Conservation (phyloP, 148 eudicot species). For the Limonium bicolor region DNA sequence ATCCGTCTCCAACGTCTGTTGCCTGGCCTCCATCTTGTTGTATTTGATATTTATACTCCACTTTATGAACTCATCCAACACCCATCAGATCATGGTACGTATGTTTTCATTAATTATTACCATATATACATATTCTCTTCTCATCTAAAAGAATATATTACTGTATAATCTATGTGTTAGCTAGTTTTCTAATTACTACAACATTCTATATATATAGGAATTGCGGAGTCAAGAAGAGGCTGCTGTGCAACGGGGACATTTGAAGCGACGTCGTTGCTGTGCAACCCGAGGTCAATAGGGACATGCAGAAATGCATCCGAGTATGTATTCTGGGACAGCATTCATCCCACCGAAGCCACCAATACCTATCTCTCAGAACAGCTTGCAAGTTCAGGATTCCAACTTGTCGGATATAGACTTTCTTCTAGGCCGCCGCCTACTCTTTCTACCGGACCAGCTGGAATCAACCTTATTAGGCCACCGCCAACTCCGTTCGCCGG, state of each 20-base stretch:
- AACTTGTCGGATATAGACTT: conserved; percentile 48
- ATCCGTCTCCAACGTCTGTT: conserved; percentile 34
- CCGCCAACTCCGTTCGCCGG: too few species aligned
- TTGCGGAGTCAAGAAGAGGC: conserved; percentile 66
- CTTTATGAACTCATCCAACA: conserved; percentile 45
- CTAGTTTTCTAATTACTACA: too few species aligned
- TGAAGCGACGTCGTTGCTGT: conserved; percentile 69
- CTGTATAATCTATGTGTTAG: too few species aligned
- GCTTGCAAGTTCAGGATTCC: conserved; percentile 43
- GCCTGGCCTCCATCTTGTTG: conserved; percentile 51
- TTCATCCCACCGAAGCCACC: conserved; percentile 91
- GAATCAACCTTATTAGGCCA: too few species aligned
- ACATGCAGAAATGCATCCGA: conserved; percentile 76
- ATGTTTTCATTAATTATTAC: too few species aligned
- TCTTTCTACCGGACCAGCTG: too few species aligned
- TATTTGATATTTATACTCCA: conserved; percentile 76
- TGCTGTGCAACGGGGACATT: conserved; percentile 90
- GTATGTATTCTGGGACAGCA: conserved; percentile 95
- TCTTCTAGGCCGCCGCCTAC: too few species aligned
- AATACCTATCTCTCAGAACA: conserved; percentile 68
- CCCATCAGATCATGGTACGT: conserved; percentile 56
- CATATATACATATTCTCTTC: too few species aligned
- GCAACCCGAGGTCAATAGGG: conserved; percentile 65
- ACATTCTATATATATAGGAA: conserved; percentile 54
- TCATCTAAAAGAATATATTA: too few species aligned